Percentiles rank a stretch among this genome's conserved stretches.
phyloP scores from a whole-genome alignment of 1,139 yeast species.

The Debaryomyces sp. region DNA sequence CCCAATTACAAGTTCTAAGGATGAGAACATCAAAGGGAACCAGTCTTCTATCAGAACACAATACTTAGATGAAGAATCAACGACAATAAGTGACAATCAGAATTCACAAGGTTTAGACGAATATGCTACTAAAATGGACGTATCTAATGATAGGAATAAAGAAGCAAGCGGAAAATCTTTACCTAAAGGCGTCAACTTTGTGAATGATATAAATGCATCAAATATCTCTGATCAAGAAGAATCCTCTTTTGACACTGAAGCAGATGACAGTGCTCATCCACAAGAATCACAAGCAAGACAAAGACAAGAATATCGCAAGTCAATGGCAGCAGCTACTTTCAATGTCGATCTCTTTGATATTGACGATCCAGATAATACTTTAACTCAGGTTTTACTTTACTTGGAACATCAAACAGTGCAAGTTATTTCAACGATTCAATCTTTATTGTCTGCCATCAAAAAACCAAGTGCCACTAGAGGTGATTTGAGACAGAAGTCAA shows the following conservation, averaged over 20 bases:
- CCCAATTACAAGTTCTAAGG: neutral
- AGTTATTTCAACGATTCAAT: constrained; percentile 88
- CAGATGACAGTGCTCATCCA: constrained; percentile 21
- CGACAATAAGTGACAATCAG: neutral
- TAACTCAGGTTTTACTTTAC: constrained; percentile 80
- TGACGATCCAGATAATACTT: constrained; percentile 82
- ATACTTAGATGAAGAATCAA: no score
- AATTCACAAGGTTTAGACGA: neutral
- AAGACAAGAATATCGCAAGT: constrained; percentile 51
- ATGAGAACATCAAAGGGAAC: neutral
- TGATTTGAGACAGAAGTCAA: constrained; percentile 69
- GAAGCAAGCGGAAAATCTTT: neutral
- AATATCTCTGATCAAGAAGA: constrained; percentile 1
- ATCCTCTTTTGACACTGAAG: neutral
- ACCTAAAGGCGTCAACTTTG: neutral
- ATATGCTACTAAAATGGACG: no score
- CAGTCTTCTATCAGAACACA: neutral
- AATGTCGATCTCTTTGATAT: constrained; percentile 77
- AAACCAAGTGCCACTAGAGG: constrained; percentile 78
- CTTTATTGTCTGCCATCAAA: constrained; percentile 73
- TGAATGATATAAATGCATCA: constrained; percentile 8
- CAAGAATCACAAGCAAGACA: constrained; percentile 41
- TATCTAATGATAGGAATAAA: neutral
- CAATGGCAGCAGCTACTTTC: constrained; percentile 59
- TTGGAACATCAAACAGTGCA: constrained; percentile 93